Conservation (phyloP, 106 monocot genomes). For the Platanthera zijinensis region DNA sequence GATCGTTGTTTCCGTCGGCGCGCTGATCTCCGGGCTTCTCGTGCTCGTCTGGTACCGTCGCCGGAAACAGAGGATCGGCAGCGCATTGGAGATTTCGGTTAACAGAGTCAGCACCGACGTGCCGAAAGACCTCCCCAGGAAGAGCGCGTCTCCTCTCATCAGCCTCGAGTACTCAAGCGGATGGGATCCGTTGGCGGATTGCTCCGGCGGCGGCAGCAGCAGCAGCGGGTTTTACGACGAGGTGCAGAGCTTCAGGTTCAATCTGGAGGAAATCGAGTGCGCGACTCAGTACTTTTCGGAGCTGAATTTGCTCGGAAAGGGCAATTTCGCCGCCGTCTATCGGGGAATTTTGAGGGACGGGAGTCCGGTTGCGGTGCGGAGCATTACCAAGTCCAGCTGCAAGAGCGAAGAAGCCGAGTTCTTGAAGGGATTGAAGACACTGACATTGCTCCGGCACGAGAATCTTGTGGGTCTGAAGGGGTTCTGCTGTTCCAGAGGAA, state of each 20-base stretch:
- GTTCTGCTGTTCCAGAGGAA: conserved; percentile 68
- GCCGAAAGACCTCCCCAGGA: conserved; percentile 25
- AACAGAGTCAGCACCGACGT: conserved; percentile 52
- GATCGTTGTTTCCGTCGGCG: conserved; percentile 13
- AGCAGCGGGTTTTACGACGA: conserved; percentile 31
- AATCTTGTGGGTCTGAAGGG: conserved; percentile 62
- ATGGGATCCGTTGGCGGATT: conserved; percentile 73
- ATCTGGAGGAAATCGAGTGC: conserved; percentile 71
- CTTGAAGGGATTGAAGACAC: conserved; percentile 57
- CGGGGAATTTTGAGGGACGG: conserved; percentile 69
- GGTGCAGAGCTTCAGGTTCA: conserved; percentile 60
- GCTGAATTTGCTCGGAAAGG: conserved; percentile 65
- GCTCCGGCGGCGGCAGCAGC: conserved; percentile 23
- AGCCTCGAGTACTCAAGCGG: conserved; percentile 67
- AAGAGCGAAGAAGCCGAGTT: conserved; percentile 69
- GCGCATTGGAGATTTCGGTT: conserved; percentile 41
- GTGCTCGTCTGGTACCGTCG: conserved; percentile 42
- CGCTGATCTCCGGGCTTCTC: conserved; percentile 15
- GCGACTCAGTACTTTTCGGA: conserved; percentile 85
- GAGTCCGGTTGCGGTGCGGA: conserved; percentile 54
- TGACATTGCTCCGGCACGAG: conserved; percentile 43
- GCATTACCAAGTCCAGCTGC: conserved; percentile 62
- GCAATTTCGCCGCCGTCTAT: conserved; percentile 50
- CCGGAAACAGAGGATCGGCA: conserved; percentile 39
- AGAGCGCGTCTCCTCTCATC: conserved; percentile 50